A percentile compares a stretch with the other conserved stretches of the same genome.
phyloP scores from a whole-genome alignment of 2,329 filamentous ascomycete species.

The Rutstroemia sp. region DNA sequence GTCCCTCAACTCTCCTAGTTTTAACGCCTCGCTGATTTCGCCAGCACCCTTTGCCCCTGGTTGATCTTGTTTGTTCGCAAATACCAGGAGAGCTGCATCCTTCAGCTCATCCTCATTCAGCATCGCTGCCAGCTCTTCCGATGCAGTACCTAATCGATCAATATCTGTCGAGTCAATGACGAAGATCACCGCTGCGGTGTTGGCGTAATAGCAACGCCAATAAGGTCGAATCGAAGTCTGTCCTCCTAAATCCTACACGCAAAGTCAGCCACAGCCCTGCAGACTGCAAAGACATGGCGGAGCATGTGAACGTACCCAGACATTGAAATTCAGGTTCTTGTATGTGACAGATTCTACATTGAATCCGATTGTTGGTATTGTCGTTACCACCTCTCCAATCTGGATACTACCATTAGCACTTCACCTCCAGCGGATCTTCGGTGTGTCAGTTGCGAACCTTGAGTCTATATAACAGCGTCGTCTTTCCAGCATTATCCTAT shows the following conservation, averaged over 20 bases:
- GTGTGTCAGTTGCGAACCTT: constrained; percentile 52
- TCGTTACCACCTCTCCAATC: constrained; percentile 98
- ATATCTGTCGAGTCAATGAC: constrained; percentile 98
- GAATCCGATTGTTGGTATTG: constrained; percentile 98
- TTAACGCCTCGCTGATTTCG: constrained; percentile 90
- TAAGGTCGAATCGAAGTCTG: constrained; percentile 99
- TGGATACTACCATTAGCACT: constrained; percentile 33
- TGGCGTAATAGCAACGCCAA: constrained; percentile 99
- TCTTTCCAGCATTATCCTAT: constrained; percentile 97
- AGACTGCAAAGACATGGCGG: background rate
- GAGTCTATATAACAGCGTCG: constrained; percentile 88
- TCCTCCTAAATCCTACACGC: constrained; percentile 72
- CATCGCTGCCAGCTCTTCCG: constrained; percentile 91
- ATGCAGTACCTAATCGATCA: constrained; percentile 83
- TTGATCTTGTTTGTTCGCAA: constrained; percentile 99
- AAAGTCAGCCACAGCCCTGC: constrained; percentile 5
- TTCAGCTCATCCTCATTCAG: constrained; percentile 93
- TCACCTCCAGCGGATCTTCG: background rate
- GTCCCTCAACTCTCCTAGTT: constrained; percentile 84
- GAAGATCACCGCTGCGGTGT: constrained; percentile 97
- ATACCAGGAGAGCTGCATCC: constrained; percentile 86
- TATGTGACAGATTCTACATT: constrained; percentile 99
- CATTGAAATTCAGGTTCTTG: constrained; percentile 97
- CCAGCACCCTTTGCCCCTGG: constrained; percentile 93
- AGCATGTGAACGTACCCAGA: constrained; percentile 63